These are phyloP conservation scores for Trametes sp. DNA, from an alignment of 1,284 basidiomycete species.

Conservation along the genomic window DNA sequence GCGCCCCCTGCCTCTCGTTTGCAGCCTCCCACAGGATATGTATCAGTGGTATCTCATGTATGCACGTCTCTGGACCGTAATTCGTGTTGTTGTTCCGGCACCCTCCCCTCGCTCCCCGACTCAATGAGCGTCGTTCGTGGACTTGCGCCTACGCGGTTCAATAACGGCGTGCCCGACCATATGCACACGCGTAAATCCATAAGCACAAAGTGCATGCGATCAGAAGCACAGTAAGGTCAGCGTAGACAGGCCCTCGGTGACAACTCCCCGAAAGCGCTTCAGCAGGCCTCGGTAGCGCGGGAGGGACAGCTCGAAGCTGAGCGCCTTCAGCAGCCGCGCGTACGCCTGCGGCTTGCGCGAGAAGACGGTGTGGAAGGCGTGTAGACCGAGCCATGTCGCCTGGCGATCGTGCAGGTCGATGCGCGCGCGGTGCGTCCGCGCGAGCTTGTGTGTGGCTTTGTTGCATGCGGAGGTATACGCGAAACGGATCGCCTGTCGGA, in stretches of 20 bases:
- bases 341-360: conserved; percentile 62
- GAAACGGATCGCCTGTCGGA: conserved; percentile 66
- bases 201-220: background rate
- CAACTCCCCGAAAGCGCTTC: conserved; percentile 54
- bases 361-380: conserved; percentile 77
- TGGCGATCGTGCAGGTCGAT: conserved; percentile 56
- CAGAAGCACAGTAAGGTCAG: conserved; percentile 30
- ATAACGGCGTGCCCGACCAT: no score
- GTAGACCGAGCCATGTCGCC: conserved; percentile 78
- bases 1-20: conserved; percentile 2
- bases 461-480: conserved; percentile 60
- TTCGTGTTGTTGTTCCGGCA: conserved; percentile 23
- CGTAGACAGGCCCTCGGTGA: conserved; percentile 51
- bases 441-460: conserved; percentile 54
- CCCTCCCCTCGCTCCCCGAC: background rate
- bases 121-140: no score
- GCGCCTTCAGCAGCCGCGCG: conserved; percentile 50
- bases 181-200: background rate
- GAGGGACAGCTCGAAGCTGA: conserved; percentile 59
- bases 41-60: conserved; percentile 36
- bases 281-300: conserved; percentile 51
- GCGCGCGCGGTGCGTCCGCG: conserved; percentile 46
- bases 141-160: no score
- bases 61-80: conserved; percentile 32
- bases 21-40: conserved; percentile 28